These are phyloP conservation scores for Yamadazyma mexicana DNA, from an alignment of 1,139 yeast species.

Conservation along the genomic window DNA sequence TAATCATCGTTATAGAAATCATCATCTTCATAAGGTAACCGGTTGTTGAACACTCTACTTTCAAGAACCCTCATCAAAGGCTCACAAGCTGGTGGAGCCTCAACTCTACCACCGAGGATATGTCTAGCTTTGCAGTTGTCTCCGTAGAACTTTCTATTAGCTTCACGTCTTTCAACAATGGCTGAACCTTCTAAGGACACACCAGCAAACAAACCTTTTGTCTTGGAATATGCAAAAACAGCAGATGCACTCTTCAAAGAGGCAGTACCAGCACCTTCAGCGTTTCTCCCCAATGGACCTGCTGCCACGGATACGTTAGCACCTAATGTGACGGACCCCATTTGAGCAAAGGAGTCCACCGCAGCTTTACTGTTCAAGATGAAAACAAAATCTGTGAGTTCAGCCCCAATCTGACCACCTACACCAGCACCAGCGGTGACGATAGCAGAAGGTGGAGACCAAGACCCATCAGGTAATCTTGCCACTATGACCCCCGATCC, in stretches of 20 bases:
- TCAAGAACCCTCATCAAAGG: conserved; percentile 83
- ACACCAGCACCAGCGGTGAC: conserved; percentile 98
- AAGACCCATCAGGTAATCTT: conserved; percentile 86
- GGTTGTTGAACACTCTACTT: conserved; percentile 76
- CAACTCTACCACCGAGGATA: conserved; percentile 82
- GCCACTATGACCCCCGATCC: conserved; percentile 97
- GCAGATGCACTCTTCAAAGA: conserved; percentile 87
- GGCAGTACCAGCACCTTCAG: conserved; percentile 97
- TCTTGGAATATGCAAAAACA: conserved; percentile 88
- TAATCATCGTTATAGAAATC: conserved; percentile 59
- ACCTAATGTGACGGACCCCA: conserved; percentile 92
- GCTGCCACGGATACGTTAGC: conserved; percentile 97
- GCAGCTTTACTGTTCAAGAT: conserved; percentile 85
- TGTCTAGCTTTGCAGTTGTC: conserved; percentile 79
- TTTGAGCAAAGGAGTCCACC: conserved; percentile 90
- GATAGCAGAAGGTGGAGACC: conserved; percentile 99
- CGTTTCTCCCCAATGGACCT: conserved; percentile 96
- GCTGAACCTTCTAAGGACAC: conserved; percentile 96
- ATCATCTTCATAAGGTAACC: conserved; percentile 50
- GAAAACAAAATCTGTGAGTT: conserved; percentile 93
- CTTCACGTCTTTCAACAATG: conserved; percentile 92
- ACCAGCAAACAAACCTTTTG: conserved; percentile 96
- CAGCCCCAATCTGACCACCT: conserved; percentile 97
- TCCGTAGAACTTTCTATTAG: conserved; percentile 93
- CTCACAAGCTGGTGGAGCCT: conserved; percentile 92